phyloP scores from a whole-genome alignment of 2,329 filamentous ascomycete genomes.

The Proliferodiscus dingleyae region DNA sequence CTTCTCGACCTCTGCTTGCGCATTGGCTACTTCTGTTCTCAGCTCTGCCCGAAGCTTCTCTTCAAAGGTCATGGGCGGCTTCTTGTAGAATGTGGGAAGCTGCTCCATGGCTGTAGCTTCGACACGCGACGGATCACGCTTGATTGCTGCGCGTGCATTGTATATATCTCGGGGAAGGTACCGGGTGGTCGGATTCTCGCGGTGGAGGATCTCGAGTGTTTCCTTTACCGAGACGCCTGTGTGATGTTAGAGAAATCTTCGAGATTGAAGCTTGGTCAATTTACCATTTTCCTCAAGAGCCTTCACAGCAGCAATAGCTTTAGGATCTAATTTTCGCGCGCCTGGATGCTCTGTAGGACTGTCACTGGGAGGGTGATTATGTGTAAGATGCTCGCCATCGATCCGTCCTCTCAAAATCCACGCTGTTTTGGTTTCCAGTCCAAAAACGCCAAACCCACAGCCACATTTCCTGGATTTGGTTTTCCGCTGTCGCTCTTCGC shows the following conservation, averaged over 20 bases:
- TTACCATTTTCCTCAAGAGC: slow-evolving; percentile 61
- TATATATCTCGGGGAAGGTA: slow-evolving; percentile 62
- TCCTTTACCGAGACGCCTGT: slow-evolving; percentile 59
- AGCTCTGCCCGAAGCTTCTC: slow-evolving; percentile 60
- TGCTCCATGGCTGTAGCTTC: slow-evolving; percentile 54
- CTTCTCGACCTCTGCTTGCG: slow-evolving; percentile 52
- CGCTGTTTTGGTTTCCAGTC: slow-evolving; percentile 61
- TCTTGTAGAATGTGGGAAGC: slow-evolving; percentile 61
- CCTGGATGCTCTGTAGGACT: slow-evolving; percentile 63
- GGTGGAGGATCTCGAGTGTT: slow-evolving; percentile 62
- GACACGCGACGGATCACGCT: slow-evolving; percentile 59
- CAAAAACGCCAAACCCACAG: slow-evolving; percentile 66
- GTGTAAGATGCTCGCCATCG: slow-evolving; percentile 50
- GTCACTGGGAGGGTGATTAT: slow-evolving; percentile 63
- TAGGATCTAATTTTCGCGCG: slow-evolving; percentile 60
- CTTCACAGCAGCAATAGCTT: slow-evolving; percentile 64
- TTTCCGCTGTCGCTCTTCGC: slow-evolving; percentile 46
- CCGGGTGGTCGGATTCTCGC: slow-evolving; percentile 58
- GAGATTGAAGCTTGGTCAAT: slow-evolving; percentile 23
- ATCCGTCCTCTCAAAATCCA: slow-evolving; percentile 64
- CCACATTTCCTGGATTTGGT: slow-evolving; percentile 66
- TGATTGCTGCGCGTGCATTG: slow-evolving; percentile 62
- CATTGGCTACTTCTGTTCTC: slow-evolving; percentile 54
- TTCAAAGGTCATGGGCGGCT: slow-evolving; percentile 57
- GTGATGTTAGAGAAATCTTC: slow-evolving; percentile 32